Percentiles rank a stretch among this genome's conserved stretches.
phyloP scores from a whole-genome alignment of 2,329 filamentous ascomycete species.

The Trichophyton rubrum region DNA sequence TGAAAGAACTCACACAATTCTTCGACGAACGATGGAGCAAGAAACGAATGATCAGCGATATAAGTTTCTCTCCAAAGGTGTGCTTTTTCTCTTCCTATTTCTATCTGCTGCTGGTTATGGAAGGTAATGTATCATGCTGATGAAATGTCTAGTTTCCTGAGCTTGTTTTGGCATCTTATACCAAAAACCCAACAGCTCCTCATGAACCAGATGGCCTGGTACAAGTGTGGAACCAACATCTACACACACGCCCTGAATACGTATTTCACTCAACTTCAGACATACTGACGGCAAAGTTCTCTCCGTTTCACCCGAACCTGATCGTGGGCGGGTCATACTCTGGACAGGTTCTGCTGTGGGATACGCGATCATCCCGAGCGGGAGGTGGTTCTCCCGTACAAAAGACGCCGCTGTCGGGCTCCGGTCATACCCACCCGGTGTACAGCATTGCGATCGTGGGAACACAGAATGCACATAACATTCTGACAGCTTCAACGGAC shows the following conservation, averaged over 20 bases:
- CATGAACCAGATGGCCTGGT: conserved; percentile 88
- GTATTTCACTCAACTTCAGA: conserved; percentile 94
- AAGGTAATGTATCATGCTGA: conserved; percentile 11
- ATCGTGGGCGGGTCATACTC: conserved; percentile 95
- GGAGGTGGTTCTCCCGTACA: conserved; percentile 60
- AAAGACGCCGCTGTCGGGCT: conserved; percentile 89
- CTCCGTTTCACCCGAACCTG: conserved; percentile 93
- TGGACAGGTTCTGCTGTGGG: conserved; percentile 92
- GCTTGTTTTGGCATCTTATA: conserved; percentile 85
- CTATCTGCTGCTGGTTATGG: no score
- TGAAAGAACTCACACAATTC: conserved; percentile 80
- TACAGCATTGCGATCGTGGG: conserved; percentile 93
- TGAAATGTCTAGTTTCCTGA: conserved; percentile 56
- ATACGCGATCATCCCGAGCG: conserved; percentile 75
- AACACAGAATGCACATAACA: conserved; percentile 97
- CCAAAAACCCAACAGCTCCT: conserved; percentile 89
- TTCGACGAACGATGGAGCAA: conserved; percentile 93
- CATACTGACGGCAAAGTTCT: conserved; percentile 90
- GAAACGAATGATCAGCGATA: conserved; percentile 90
- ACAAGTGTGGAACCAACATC: conserved; percentile 92
- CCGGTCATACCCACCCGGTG: conserved; percentile 89
- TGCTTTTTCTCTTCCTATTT: conserved; percentile 5
- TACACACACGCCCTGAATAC: conserved; percentile 89
- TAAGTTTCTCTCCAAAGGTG: conserved; percentile 87
- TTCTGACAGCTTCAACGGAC: conserved; percentile 92